Percentiles rank a stretch among this genome's conserved stretches.
phyloP scores from a whole-genome alignment of 1,284 basidiomycete genomes.

The Ceratobasidium papillatum region DNA sequence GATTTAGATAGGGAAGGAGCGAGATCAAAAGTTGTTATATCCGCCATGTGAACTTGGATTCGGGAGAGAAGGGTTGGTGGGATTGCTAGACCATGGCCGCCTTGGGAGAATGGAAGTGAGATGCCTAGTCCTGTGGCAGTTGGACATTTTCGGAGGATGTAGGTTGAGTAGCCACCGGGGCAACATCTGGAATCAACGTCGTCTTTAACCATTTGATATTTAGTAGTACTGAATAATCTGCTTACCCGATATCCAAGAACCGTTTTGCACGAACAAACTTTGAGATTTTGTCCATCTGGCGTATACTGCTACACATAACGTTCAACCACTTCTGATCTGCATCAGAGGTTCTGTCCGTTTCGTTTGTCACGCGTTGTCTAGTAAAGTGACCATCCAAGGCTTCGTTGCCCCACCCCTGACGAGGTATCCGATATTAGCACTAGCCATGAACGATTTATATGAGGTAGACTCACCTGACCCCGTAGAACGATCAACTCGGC shows the following conservation, averaged over 20 bases:
- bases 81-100: conserved; percentile 31
- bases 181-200: conserved; percentile 7
- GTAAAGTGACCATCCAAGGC: conserved; percentile 30
- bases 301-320: conserved; percentile 16
- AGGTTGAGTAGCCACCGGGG: conserved; percentile 38
- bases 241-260: conserved; percentile 40
- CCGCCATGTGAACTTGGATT: neutral
- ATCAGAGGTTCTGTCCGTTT: neutral
- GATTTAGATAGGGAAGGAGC: conserved; percentile 13
- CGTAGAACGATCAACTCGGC: conserved; percentile 11
- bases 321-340: conserved; percentile 34
- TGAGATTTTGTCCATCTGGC: conserved; percentile 10
- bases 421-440: neutral
- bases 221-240: neutral
- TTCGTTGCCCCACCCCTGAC: conserved; percentile 34
- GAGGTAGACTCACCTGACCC: neutral
- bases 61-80: neutral
- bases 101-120: conserved; percentile 31
- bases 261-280: conserved; percentile 2
- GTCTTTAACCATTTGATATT: neutral
- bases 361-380: neutral
- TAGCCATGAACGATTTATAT: neutral
- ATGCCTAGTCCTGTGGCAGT: conserved; percentile 25
- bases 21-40: conserved; percentile 32
- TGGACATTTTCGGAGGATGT: conserved; percentile 30